phyloP scores from a whole-genome alignment of 345 rosid species.

The Sapria himalayana region DNA sequence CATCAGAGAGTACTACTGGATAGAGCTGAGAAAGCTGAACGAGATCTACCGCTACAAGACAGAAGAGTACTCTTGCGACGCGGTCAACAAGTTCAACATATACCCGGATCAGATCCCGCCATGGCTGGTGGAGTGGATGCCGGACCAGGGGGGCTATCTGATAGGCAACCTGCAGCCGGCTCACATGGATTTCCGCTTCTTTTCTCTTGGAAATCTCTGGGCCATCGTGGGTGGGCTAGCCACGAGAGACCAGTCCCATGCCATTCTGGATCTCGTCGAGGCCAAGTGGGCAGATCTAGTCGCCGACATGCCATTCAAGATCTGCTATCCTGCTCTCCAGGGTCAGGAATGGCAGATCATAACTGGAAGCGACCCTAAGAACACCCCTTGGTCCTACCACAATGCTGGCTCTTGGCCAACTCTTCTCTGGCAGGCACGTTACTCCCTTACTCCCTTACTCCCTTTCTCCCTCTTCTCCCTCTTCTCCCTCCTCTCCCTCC shows the following conservation, averaged over 20 bases:
- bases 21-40: slow-evolving; percentile 42
- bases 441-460: too few relatives aligned
- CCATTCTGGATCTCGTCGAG: slow-evolving; percentile 51
- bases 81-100: slow-evolving; percentile 85
- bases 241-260: slow-evolving; percentile 49
- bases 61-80: slow-evolving; percentile 87
- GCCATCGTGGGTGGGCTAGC: slow-evolving; percentile 54
- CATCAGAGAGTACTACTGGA: slow-evolving; percentile 91
- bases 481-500: too few relatives aligned
- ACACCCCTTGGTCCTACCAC: slow-evolving; percentile 97
- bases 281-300: slow-evolving; percentile 88
- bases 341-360: slow-evolving; percentile 83
- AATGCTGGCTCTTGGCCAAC: slow-evolving; percentile 99
- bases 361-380: slow-evolving; percentile 96
- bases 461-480: too few relatives aligned
- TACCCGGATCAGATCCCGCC: slow-evolving; percentile 95
- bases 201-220: slow-evolving; percentile 93
- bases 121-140: slow-evolving; percentile 88
- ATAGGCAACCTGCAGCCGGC: slow-evolving; percentile 90
- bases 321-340: slow-evolving; percentile 79
- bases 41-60: slow-evolving; percentile 64
- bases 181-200: slow-evolving; percentile 96
- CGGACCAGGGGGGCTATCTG: slow-evolving; percentile 72
- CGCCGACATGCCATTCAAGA: slow-evolving; percentile 87
- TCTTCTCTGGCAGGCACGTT: slow-evolving; percentile 72